Base-by-base conservation (phyloP, 768 basidiomycete genomes). In the Pulveroboletus frians region DNA sequence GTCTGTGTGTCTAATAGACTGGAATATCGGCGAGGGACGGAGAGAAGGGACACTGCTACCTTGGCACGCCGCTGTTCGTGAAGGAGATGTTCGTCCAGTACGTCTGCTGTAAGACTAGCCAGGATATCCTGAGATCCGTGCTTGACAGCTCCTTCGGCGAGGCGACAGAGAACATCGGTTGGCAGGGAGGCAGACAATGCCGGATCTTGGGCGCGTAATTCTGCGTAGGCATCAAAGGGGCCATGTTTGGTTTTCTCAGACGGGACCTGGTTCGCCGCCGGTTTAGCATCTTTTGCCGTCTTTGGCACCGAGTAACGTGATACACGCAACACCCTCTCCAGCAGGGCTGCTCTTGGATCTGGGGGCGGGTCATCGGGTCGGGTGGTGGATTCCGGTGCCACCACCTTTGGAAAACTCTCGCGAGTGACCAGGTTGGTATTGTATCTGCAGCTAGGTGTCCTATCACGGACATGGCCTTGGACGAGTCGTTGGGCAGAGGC, bases 101-200 rank as follows among this genome's bases (percentile, higher is more conserved):
- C 52, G 70, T 71, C 70, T 72, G 69, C 62, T 46, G 69, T 40
- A 58, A 71, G 65, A 71, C 57, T 39, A 72, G 64, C 70, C 71
- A 71, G 51, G 40, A 71, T 64, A 42, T 47, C 49, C 54, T 64
- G 41, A 39, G 58, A 64, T 70, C 65, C 58, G 58, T 60, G 47
- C 44, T 56, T 54, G 51, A 52, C 54, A 51, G 70, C 71, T 38
- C 53, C 56, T 39, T 61, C 52, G 27, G 67, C 68, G 58, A 72
- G 50, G 35, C 49, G 43, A 41, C 50, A 58, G 48, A 62, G 69
- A 56, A 61, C 61, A 31, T 53, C 60, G 9, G 56, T 53, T 41
- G 69, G 63, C 23, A 69, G 37, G 37, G 52, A 59, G 36, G 51
- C 53, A 20, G 60, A 39, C 3, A 61, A 35, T 37, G 56, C 21